Base-by-base conservation (phyloP, 768 basidiomycete species). In the Clathrus columnatus region DNA sequence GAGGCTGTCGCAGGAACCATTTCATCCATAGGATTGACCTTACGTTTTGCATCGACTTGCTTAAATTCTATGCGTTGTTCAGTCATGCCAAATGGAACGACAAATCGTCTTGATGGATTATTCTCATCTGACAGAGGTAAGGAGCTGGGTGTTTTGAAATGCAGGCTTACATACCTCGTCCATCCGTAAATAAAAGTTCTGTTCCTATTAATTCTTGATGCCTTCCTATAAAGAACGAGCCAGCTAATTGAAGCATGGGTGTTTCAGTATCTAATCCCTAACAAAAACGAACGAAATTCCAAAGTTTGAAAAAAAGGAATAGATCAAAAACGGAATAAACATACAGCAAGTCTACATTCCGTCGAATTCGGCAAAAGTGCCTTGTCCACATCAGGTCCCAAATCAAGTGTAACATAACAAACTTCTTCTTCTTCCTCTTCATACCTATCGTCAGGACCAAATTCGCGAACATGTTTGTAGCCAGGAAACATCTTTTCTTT, bases 191-290 rank as follows among this genome's bases (percentile, higher is more conserved):
- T 18, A 91, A 63, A 23, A 91, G 68, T 62, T 91, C 88, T 0
- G 85, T 85, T 1, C 89, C 89, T 2, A 91, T 69, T 3, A 91
- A 72, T 17, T 72, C 64, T 54, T 85, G 80, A 57, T 89, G 82
- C 32, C 73, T 70, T 0, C 89, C 89, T 65, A 82, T 82, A 59
- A 90, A 75, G 18, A 88, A 74, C 1, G 85, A 84, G 1, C 87
- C 87, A 4, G 84, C 82, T 0, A 91, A 73, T 60, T 91, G 89
- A 20, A 91, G 67, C 60, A 81, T 88, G 0, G 89, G 88, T 0
- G 80, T 84, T 0, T 85, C 79, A 0, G 85, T 85, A 63, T 91
- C 87, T 21, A 91, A 66, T 1, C 87, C 88, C 89, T 87, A 60
- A 16, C 23, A 29, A 55, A n/a, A 52, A 50, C 2, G 23, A 17